Conservation (phyloP, 768 basidiomycete genomes). For the Clavulina sp. region DNA sequence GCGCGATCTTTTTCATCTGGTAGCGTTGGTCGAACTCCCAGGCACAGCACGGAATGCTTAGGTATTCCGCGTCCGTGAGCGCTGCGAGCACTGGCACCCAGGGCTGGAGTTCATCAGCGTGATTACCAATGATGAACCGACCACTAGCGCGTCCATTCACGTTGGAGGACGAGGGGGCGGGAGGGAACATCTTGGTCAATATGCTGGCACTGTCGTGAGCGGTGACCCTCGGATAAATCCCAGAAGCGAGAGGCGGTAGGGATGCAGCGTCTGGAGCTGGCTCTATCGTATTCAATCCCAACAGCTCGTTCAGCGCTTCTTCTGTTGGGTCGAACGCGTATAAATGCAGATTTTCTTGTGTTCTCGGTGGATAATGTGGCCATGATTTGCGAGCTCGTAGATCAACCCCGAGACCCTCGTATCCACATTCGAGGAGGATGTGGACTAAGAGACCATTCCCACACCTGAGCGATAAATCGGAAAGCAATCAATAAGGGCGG, state of each 20-base stretch:
- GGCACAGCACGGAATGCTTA: constrained; percentile 76
- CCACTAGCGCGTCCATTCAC: constrained; percentile 17
- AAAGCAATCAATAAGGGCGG: neutral
- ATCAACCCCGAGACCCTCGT: constrained; percentile 69
- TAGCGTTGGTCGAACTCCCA: constrained; percentile 59
- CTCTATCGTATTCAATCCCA: too few species aligned
- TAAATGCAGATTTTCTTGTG: constrained; percentile 44
- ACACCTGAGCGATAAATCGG: constrained; percentile 32
- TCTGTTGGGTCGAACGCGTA: constrained; percentile 50
- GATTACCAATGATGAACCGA: constrained; percentile 79
- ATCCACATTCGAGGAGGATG: constrained; percentile 71
- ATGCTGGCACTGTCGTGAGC: too few species aligned
- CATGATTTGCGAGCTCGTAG: constrained; percentile 74
- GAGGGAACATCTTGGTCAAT: neutral
- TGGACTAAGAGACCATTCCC: constrained; percentile 89
- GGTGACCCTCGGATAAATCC: neutral
- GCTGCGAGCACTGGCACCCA: constrained; percentile 80
- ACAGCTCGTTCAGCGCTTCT: too few species aligned
- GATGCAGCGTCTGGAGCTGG: constrained; percentile 13
- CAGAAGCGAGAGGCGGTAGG: neutral
- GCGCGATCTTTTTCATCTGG: constrained; percentile 21
- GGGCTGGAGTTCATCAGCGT: constrained; percentile 90
- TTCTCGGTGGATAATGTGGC: constrained; percentile 50
- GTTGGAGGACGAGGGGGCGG: constrained; percentile 18
- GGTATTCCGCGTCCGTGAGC: constrained; percentile 17